These are phyloP conservation scores for Quercus engelmannii DNA, from an alignment of 306 rosid species.

Conservation along the genomic window DNA sequence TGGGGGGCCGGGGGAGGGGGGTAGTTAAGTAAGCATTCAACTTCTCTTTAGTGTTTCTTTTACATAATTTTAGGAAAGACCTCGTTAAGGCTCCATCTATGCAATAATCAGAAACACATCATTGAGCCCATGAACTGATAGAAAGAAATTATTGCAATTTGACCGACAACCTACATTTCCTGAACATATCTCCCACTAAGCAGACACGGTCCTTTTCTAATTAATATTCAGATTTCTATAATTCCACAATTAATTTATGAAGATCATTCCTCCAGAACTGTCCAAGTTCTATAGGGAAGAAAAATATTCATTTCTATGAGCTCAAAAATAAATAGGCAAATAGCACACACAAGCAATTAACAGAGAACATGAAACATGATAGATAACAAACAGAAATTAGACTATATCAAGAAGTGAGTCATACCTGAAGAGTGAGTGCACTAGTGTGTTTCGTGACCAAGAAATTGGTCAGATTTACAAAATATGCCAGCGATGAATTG, in stretches of 20 bases:
- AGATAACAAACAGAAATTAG: background rate
- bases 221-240: too few species aligned
- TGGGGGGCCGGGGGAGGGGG: too few species aligned
- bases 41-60: too few species aligned
- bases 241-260: background rate
- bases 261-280: background rate
- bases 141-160: too few species aligned
- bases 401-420: slow-evolving; percentile 20
- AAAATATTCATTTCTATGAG: background rate
- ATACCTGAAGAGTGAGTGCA: slow-evolving; percentile 98
- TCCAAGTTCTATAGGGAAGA: background rate
- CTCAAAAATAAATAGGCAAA: slow-evolving; percentile 12
- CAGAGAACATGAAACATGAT: background rate
- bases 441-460: slow-evolving; percentile 99
- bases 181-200: too few species aligned
- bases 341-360: background rate
- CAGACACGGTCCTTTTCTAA: too few species aligned
- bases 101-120: too few species aligned
- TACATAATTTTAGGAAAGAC: too few species aligned
- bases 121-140: too few species aligned
- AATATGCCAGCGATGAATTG: slow-evolving; percentile 89
- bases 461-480: slow-evolving; percentile 95
- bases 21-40: too few species aligned
- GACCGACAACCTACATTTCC: too few species aligned
- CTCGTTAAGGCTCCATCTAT: too few species aligned